A percentile compares a stretch with the other conserved stretches of the same genome.
These are phyloP conservation scores for Mentha longifolia DNA, from an alignment of 257 asterid genomes.

Conservation along the genomic window DNA sequence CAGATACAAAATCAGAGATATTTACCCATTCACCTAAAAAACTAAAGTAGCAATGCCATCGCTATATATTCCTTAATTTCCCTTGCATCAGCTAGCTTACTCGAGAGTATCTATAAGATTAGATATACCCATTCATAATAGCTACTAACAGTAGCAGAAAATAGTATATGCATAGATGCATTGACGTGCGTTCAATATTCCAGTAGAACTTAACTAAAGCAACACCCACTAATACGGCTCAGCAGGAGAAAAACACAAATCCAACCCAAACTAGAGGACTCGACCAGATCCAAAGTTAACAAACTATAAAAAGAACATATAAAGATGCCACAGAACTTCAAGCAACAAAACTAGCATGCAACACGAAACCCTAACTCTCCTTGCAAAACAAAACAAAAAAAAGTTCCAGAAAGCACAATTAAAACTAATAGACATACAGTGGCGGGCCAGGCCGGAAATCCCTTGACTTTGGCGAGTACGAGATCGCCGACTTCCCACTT, in stretches of 20 bases:
- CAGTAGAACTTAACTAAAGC: conserved; percentile 15
- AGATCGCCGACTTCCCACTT: conserved; percentile 95
- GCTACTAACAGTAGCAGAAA: background rate
- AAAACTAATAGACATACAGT: conserved; percentile 46
- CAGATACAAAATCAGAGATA: background rate
- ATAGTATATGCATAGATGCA: no score
- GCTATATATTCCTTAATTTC: background rate
- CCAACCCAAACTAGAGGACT: conserved; percentile 5
- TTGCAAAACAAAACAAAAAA: background rate
- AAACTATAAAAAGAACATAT: background rate
- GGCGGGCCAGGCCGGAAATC: conserved; percentile 98
- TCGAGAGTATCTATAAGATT: background rate
- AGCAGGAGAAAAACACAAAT: conserved; percentile 2
- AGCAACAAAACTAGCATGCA: conserved; percentile 13
- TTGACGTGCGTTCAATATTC: background rate
- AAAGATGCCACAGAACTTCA: background rate
- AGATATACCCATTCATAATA: background rate
- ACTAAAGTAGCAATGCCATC: background rate
- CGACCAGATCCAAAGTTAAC: conserved; percentile 32
- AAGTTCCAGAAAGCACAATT: background rate
- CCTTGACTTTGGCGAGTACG: conserved; percentile 95
- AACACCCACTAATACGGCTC: background rate
- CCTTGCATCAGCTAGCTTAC: conserved; percentile 13
- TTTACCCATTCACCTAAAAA: conserved; percentile 17
- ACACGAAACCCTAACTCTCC: conserved; percentile 12